Evolutionary conservation across 2,329 filamentous ascomycete genomes (phyloP).

Genomic region (Aureobasidium mangrovei): DNA sequence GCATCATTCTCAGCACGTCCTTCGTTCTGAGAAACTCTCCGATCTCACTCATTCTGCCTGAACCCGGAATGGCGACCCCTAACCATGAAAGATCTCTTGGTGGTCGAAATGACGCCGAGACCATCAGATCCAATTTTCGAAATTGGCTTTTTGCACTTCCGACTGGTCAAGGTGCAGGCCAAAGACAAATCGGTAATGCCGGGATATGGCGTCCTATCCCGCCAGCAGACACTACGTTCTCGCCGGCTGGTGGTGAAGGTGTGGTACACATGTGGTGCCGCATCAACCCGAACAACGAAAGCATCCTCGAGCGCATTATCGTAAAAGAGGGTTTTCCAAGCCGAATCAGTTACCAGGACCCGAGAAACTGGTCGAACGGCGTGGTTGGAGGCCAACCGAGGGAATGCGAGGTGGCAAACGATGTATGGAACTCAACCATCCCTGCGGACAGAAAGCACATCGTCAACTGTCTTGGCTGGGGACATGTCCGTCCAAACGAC

Average conservation of each 20-base stretch:
- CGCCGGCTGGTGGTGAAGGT: background rate
- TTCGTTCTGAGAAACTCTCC: too few relatives aligned
- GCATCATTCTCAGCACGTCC: too few relatives aligned
- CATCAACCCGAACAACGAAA: background rate
- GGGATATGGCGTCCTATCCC: background rate
- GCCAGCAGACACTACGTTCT: background rate
- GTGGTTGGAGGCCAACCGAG: background rate
- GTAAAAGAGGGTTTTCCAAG: background rate
- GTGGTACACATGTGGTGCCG: slow-evolving; percentile 1
- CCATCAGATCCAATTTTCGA: too few relatives aligned
- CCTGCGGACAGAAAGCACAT: background rate
- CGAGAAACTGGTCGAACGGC: background rate
- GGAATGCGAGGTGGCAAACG: background rate
- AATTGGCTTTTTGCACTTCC: too few relatives aligned
- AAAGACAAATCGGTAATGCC: background rate
- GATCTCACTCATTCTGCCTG: too few relatives aligned
- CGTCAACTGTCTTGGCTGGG: background rate
- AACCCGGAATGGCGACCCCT: too few relatives aligned
- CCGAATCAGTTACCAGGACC: background rate
- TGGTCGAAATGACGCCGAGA: too few relatives aligned
- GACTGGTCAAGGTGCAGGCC: background rate
- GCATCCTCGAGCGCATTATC: background rate
- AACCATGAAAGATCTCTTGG: too few relatives aligned
- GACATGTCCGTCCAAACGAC: background rate
- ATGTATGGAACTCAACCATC: background rate